These are phyloP conservation scores for Aegilops speltoides DNA, from an alignment of 176 grass and related monocot genomes.

Conservation along the genomic window DNA sequence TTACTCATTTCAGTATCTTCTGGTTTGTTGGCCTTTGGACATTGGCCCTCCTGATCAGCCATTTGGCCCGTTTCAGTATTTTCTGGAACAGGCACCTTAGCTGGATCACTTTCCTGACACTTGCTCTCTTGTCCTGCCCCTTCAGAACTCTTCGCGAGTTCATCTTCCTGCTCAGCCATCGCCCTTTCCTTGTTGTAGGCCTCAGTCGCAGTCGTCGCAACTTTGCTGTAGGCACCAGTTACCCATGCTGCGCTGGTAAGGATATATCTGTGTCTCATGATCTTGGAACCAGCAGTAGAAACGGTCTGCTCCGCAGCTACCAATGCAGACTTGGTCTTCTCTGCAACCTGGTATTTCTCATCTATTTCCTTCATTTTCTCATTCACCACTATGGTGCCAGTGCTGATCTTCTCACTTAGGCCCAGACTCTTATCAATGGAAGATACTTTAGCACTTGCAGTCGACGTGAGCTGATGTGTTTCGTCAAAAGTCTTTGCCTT, in stretches of 20 bases:
- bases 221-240: conserved; percentile 75
- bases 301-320: conserved; percentile 73
- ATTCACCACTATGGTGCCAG: conserved; percentile 54
- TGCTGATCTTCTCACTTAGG: conserved; percentile 67
- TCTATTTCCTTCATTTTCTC: conserved; percentile 92
- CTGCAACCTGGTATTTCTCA: conserved; percentile 83
- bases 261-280: conserved; percentile 77
- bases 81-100: background rate
- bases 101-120: conserved; percentile 24
- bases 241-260: conserved; percentile 73
- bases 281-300: conserved; percentile 58
- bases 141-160: conserved; percentile 19
- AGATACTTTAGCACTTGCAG: conserved; percentile 65
- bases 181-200: conserved; percentile 44
- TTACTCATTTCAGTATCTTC: conserved; percentile 13
- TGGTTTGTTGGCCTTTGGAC: background rate
- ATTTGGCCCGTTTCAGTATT: background rate
- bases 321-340: conserved; percentile 77
- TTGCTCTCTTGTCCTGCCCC: conserved; percentile 9
- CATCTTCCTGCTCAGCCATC: conserved; percentile 40
- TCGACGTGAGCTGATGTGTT: conserved; percentile 67
- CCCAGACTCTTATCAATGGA: conserved; percentile 64
- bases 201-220: conserved; percentile 47
- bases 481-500: conserved; percentile 80
- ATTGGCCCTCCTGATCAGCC: conserved; percentile 11